Evolutionary conservation across 192 early-diverging fungal genomes (phyloP), one percentile per base, ranked within the genome.

Genomic region (Backusella luteola): DNA sequence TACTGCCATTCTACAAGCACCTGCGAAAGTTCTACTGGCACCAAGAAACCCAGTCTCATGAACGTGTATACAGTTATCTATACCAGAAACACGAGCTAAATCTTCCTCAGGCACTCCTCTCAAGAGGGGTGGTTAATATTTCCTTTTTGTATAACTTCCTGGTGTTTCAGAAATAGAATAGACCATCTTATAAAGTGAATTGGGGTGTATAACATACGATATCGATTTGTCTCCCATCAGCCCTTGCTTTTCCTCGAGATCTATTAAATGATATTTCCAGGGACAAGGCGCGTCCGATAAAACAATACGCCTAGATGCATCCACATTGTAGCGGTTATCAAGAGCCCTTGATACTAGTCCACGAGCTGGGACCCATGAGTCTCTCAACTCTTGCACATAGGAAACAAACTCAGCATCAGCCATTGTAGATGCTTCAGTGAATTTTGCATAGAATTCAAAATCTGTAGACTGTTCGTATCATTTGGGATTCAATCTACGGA

Each of bases 231-330:
- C 80, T 7, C 84, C 77, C 63, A 81, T 84, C 21, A 89, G 74
- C 19, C 85, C 76, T 15, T 77, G 77, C 63, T 91, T 89, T 29
- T 85, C 79, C 73, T 93, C 93, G 63, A 94, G 77, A 14, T 84
- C 87, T 26, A 91, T 86, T 74, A 98, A 78, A 76, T 98, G 95
- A 42, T 95, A 93, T 85, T 97, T 97, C 96, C 96, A 99, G 9
- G 97, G 96, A 77, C 95, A 97, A 59, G 90, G 90, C 63, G 85
- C 85, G 38, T 95, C 91, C 59, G 3, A 32, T 32, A 99, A 89
- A 36, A 95, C 81, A 53, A 99, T 82, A 52, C 90, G 85, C 34
- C 96, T 95, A 38, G 87, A 88, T 26, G 82, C 78, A 80, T 96
- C 90, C 73, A 92, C 80, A 21, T 90, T 86, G 46, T 70, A 66